Conservation (phyloP, 495 filamentous ascomycete genomes). For the Xylaria telfairii region DNA sequence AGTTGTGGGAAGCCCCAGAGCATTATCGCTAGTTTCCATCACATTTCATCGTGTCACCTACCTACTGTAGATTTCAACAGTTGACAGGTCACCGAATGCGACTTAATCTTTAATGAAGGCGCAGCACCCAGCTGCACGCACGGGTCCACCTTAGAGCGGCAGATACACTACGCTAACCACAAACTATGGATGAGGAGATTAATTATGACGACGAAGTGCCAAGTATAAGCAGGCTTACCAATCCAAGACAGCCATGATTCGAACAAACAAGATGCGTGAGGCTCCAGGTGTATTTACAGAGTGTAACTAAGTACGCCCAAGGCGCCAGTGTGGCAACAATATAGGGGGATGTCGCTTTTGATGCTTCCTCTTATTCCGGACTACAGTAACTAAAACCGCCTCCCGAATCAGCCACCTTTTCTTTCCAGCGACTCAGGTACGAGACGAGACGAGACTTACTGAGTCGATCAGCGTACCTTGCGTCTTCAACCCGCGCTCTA, state of each 20-base stretch:
- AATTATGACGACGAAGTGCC: no score
- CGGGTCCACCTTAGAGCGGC: background rate
- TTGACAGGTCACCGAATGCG: background rate
- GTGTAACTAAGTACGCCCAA: background rate
- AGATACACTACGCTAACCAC: background rate
- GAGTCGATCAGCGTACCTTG: background rate
- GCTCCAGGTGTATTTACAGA: background rate
- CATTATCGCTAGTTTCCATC: background rate
- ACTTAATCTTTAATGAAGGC: background rate
- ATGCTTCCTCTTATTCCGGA: background rate
- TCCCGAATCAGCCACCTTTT: no score
- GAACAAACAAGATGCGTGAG: background rate
- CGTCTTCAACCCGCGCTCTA: no score
- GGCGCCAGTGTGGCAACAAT: background rate
- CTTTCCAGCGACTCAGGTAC: no score
- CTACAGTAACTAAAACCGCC: background rate
- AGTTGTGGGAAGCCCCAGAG: background rate
- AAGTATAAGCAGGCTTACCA: background rate
- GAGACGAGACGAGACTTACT: no score
- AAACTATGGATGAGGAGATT: no score
- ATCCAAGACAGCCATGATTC: background rate
- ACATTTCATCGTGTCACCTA: background rate
- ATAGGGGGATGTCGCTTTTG: background rate
- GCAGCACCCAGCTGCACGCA: conserved; percentile 5
- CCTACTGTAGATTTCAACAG: background rate